Evolutionary conservation across 202 grass and related monocot genomes (phyloP).

Genomic region (Panicum hallii): DNA sequence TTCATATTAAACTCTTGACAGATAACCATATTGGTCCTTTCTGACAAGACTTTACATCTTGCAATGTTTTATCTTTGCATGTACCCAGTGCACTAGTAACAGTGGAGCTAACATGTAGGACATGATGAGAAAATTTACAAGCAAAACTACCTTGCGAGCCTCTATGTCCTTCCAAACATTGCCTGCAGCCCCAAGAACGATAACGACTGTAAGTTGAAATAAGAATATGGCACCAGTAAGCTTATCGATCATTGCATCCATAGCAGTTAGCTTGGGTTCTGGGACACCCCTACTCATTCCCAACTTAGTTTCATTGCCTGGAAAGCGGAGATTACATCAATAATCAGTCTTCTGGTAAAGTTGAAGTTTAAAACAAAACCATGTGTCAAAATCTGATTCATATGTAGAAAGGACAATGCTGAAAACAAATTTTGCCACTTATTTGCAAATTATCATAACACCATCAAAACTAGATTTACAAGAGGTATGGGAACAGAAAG

Average conservation of each 20-base stretch:
- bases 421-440: background rate
- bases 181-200: conserved; percentile 90
- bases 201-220: conserved; percentile 92
- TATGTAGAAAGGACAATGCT: background rate
- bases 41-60: conserved; percentile 26
- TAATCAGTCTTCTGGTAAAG: conserved; percentile 10
- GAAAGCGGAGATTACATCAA: conserved; percentile 35
- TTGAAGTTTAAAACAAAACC: conserved; percentile 20
- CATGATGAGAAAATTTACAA: conserved; percentile 6
- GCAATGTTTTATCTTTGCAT: conserved; percentile 10
- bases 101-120: background rate
- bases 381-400: conserved; percentile 1
- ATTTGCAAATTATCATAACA: background rate
- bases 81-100: conserved; percentile 27
- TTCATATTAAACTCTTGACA: conserved; percentile 13
- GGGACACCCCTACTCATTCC: conserved; percentile 94
- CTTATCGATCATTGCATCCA: conserved; percentile 99
- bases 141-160: conserved; percentile 78
- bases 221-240: conserved; percentile 98
- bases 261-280: conserved; percentile 90
- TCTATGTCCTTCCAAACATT: conserved; percentile 98
- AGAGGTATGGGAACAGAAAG: background rate
- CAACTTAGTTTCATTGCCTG: conserved; percentile 98
- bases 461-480: conserved; percentile 12
- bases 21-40: conserved; percentile 18